Conservation (phyloP, 257 asterid species). For the Asclepias syriaca region DNA sequence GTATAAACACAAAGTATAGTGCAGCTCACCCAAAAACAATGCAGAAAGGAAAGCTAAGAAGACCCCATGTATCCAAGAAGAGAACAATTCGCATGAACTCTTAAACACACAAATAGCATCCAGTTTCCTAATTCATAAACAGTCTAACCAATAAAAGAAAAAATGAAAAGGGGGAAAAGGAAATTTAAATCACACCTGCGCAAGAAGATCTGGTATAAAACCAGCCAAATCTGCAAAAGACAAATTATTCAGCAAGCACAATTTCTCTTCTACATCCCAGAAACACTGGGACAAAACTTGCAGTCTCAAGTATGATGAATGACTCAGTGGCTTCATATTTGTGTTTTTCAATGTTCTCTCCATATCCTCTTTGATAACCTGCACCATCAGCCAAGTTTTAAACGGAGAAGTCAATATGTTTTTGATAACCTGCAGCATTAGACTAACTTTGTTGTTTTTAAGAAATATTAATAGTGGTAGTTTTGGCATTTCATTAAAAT, state of each 20-base stretch:
- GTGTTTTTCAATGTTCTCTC: slow-evolving; percentile 87
- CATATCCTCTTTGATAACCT: slow-evolving; percentile 91
- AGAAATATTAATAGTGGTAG: no score
- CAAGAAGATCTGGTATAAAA: slow-evolving; percentile 75
- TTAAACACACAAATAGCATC: not conserved
- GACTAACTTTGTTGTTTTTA: not conserved
- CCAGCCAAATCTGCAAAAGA: slow-evolving; percentile 63
- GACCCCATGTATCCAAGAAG: not conserved
- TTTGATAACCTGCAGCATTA: slow-evolving; percentile 49
- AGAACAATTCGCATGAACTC: not conserved
- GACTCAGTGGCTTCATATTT: slow-evolving; percentile 91
- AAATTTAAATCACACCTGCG: slow-evolving; percentile 56
- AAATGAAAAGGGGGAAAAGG: not conserved
- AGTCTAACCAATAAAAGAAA: not conserved
- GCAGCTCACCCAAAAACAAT: no score
- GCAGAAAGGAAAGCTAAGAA: no score
- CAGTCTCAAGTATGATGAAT: slow-evolving; percentile 80
- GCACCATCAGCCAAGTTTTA: slow-evolving; percentile 30
- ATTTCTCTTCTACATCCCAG: slow-evolving; percentile 93
- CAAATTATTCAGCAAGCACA: slow-evolving; percentile 58
- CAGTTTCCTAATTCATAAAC: not conserved
- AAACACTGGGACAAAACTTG: slow-evolving; percentile 82
- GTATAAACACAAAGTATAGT: no score
- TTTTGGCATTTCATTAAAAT: no score
- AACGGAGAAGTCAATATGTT: slow-evolving; percentile 7